Conservation (phyloP, 2,329 filamentous ascomycete species). For the Fusarium stilboides region DNA sequence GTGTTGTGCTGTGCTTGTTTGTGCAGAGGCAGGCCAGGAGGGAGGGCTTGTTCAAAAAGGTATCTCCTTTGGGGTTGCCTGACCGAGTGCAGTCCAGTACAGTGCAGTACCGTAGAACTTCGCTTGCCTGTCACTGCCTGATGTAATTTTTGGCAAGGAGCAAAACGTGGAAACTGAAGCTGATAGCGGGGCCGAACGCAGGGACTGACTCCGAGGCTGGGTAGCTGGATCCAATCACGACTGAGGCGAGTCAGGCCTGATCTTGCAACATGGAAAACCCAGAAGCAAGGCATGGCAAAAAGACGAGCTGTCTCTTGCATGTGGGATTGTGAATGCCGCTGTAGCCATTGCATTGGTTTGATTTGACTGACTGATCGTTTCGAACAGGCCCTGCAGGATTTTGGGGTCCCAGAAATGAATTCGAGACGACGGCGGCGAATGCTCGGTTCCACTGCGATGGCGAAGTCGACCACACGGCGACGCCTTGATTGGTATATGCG, state of each 20-base stretch:
- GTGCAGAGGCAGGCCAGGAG: constrained; percentile 39
- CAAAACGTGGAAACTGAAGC: constrained; percentile 41
- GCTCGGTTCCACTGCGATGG: constrained; percentile 47
- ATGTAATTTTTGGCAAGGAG: constrained; percentile 25
- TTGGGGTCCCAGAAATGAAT: constrained; percentile 27
- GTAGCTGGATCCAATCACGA: constrained; percentile 47
- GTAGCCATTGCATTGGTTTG: constrained; percentile 10
- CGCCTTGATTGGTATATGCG: constrained; percentile 44
- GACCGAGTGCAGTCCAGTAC: constrained; percentile 25
- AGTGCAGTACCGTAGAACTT: constrained; percentile 12
- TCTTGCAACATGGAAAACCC: constrained; percentile 33
- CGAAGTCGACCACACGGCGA: constrained; percentile 27
- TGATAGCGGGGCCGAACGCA: constrained; percentile 50
- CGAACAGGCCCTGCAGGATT: constrained; percentile 22
- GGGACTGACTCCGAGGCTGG: constrained; percentile 46
- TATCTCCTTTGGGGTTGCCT: constrained; percentile 37
- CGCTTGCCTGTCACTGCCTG: constrained; percentile 15
- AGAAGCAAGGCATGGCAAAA: constrained; percentile 11
- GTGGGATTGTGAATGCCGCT: constrained; percentile 47
- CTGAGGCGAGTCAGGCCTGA: constrained; percentile 50
- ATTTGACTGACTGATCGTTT: constrained; percentile 2
- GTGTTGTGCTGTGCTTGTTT: no score
- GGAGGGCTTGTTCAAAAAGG: constrained; percentile 46
- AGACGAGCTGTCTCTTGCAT: constrained; percentile 42
- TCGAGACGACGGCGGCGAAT: constrained; percentile 42